Base-by-base conservation (phyloP, 108 stramenopile species). In the Parietichytrium sp. region DNA sequence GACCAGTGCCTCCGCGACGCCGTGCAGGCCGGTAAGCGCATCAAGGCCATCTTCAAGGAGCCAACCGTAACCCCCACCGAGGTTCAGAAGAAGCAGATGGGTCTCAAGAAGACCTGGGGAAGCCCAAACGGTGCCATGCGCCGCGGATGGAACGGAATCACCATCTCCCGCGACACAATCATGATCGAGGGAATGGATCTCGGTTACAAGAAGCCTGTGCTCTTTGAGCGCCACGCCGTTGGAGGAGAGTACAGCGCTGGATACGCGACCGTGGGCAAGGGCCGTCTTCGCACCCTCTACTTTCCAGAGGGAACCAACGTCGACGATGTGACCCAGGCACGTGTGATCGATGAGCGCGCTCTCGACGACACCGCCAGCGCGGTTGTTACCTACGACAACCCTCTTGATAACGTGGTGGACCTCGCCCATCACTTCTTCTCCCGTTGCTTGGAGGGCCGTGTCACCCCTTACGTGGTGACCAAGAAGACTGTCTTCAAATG, bases 401-500 rank as follows among this genome's bases (percentile, higher is more conserved):
- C 96, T 25, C 94, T 95, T 54, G 96, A 97, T 86, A 97, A 97
- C 86, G 94, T 97, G 31, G 82, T 79, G 29, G 93, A 93, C 36
- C 85, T 97, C 54, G 95, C 95, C 30, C 95, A 97, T 81, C 85
- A 95, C 52, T 97, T 97, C 86, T 97, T 95, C 88, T 81, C 91
- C 52, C 85, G 96, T 54, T 96, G 95, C 80, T 83, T 96, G 78
- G 92, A 96, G 25, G 90, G 87, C 31, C 85, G 93, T 30, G 92
- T 97, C 49, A 95, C 94, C 7, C 96, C 96, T 4, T 97, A 95
- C 87, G 89, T 97, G 84, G 96, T 97, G 25, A 97, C 96, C 55
- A 97, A 97, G 86, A 97, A 97, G 92, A 97, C 96, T 18, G 96
- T 97, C 48, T 97, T 97, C 91, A 97, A 97, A 89, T 97, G 96